These are phyloP conservation scores for Aphanomyces cochlioides DNA, from an alignment of 352 stramenopile species.

Conservation along the genomic window DNA sequence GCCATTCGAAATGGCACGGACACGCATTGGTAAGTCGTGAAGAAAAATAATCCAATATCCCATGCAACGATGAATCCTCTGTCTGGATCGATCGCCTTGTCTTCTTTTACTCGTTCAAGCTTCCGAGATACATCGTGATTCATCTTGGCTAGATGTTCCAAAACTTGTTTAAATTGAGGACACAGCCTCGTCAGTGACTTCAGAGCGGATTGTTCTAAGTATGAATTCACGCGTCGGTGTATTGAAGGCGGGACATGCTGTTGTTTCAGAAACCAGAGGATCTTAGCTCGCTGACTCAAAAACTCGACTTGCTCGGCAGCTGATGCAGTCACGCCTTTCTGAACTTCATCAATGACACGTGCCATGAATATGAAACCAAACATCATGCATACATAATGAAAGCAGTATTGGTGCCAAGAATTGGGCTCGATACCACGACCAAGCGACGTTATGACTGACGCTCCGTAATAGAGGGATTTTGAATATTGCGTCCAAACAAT, in stretches of 20 bases:
- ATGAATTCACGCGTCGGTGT: conserved; percentile 59
- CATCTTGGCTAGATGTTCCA: too few species aligned
- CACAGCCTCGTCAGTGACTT: too few species aligned
- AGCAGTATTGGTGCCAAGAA: conserved; percentile 46
- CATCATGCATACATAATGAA: conserved; percentile 58
- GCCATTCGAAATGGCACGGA: conserved; percentile 18
- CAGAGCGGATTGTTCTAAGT: conserved; percentile 17
- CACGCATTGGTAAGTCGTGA: background rate
- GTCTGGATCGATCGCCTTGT: conserved; percentile 2
- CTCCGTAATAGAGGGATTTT: conserved; percentile 17
- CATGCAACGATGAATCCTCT: background rate
- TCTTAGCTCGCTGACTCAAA: conserved; percentile 45
- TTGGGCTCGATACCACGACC: conserved; percentile 42
- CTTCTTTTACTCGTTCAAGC: too few species aligned
- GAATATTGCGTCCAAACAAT: conserved; percentile 6
- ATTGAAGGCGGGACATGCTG: conserved; percentile 52
- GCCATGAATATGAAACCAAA: conserved; percentile 69
- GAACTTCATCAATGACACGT: conserved; percentile 62
- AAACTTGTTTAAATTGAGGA: too few species aligned
- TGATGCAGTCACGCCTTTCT: conserved; percentile 68
- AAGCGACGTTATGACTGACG: conserved; percentile 9
- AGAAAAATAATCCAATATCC: background rate
- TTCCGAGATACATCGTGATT: too few species aligned
- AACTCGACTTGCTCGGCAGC: conserved; percentile 68
- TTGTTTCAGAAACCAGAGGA: conserved; percentile 61